Evolutionary conservation across 2,329 filamentous ascomycete species (phyloP), one percentile per base, ranked within the genome.

Genomic region (Xylogone sp.): DNA sequence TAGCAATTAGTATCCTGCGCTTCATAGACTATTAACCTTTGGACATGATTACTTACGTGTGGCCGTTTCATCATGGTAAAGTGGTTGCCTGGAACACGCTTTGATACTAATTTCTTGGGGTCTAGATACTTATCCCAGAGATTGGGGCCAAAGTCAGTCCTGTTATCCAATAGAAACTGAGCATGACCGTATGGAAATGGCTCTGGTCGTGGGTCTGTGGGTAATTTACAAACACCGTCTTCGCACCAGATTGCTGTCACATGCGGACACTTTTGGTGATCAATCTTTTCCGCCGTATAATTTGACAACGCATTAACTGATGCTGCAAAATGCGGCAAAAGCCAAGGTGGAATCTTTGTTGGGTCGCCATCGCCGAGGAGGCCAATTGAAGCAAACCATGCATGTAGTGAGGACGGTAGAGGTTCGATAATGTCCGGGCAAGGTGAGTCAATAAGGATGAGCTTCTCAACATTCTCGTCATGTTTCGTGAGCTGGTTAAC

Each of bases 21-120:
- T 10, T 10, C 24, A 10, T 27, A 27, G 10, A 27, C n/a, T n/a
- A 27, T 27, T 5, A 27, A 27, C 10, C 24, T 27, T 27, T 10
- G 10, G 24, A 27, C 24, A 27, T 10, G 24, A 27, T 27, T 27
- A 27, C 71, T 71, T 69, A 75, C 75, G 55, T 70, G 64, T 47
- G 71, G 69, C 54, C 82, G 83, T 66, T 86, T 83, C 84, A 90
- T 88, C 85, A 89, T 89, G 19, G 78, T 82, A 70, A 90, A 89
- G 69, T 89, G 86, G 62, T 89, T 87, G 2, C 84, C 86, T 16
- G 80, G 81, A 81, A 88, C 86, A 62, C 86, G 82, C 50, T 76
- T 77, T 57, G 79, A 84, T 45, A 75, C 73, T 70, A 88, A 84
- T 68, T 83, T 86, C 49, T 77, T 69, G 46, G 71, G 63, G 48